These are phyloP conservation scores for Neostapfia colusana DNA, from an alignment of 176 grass and related monocot species.

Conservation along the genomic window DNA sequence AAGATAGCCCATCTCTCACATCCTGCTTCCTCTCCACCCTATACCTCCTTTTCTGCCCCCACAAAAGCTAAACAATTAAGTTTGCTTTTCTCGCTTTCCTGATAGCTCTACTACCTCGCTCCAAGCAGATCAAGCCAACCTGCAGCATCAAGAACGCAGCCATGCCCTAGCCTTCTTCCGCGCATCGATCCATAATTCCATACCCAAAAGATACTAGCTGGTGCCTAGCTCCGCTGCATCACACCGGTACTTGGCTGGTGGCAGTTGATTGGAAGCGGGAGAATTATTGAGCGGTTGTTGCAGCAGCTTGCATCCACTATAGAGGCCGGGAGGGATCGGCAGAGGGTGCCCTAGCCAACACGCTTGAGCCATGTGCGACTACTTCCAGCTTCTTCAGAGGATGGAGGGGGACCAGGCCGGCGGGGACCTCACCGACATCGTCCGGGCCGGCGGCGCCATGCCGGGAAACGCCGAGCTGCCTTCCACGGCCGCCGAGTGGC, in stretches of 20 bases:
- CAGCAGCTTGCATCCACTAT: conserved; percentile 37
- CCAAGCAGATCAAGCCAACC: conserved; percentile 38
- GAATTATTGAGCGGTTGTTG: conserved; percentile 35
- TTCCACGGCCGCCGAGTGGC: conserved; percentile 49
- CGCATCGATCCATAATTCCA: not conserved
- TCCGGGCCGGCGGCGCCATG: conserved; percentile 48
- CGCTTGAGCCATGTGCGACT: conserved; percentile 48
- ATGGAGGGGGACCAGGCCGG: conserved; percentile 56
- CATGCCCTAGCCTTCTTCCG: conserved; percentile 21
- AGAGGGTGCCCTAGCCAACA: conserved; percentile 35
- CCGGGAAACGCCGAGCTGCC: conserved; percentile 20
- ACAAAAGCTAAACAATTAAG: conserved; percentile 35
- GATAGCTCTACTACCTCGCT: not conserved
- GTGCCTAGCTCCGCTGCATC: not conserved
- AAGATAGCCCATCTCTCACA: conserved; percentile 46
- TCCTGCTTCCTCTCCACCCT: conserved; percentile 66
- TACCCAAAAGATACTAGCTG: not conserved
- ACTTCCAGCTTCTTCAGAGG: conserved; percentile 59
- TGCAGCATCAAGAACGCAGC: conserved; percentile 3
- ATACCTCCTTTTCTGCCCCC: conserved; percentile 55
- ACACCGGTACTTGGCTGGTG: not conserved
- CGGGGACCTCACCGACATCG: conserved; percentile 58
- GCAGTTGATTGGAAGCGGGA: conserved; percentile 16
- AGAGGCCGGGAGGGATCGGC: conserved; percentile 26
- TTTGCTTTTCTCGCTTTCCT: conserved; percentile 15